Conservation (phyloP, 495 filamentous ascomycete species). For the Filosporella fistucella region DNA sequence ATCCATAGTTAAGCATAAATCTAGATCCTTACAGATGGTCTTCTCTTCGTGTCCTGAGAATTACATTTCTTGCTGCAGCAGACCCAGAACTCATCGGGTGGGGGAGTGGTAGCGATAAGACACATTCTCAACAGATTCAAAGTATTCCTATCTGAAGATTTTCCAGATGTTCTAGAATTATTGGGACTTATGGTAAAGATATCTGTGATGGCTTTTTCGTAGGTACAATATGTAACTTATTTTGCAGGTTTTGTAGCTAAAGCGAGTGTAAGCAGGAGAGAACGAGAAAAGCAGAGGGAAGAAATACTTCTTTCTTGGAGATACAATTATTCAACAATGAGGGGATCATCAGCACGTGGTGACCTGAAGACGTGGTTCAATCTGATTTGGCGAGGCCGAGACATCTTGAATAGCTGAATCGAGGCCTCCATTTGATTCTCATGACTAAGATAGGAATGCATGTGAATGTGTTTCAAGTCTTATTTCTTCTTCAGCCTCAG, state of each 20-base stretch:
- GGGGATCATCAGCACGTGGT: too few species aligned
- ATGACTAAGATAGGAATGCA: background rate
- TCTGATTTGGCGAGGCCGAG: background rate
- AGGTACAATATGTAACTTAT: background rate
- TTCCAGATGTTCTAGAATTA: too few species aligned
- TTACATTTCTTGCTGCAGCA: constrained; percentile 6
- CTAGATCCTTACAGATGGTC: background rate
- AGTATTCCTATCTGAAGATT: too few species aligned
- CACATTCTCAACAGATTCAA: background rate
- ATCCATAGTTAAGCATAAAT: background rate
- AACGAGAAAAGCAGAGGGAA: too few species aligned
- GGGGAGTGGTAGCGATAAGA: background rate
- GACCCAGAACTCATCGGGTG: constrained; percentile 15
- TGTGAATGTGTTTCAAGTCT: background rate
- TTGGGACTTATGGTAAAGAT: background rate
- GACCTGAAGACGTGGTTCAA: background rate
- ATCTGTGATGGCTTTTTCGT: background rate
- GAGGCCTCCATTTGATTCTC: background rate
- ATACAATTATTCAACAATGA: too few species aligned
- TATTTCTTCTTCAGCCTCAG: background rate
- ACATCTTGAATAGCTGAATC: too few species aligned
- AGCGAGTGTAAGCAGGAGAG: background rate
- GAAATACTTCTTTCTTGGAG: too few species aligned
- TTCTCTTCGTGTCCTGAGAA: background rate
- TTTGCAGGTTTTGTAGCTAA: background rate